These are phyloP conservation scores for Agastache rugosa DNA, from an alignment of 257 asterid species.

Conservation along the genomic window DNA sequence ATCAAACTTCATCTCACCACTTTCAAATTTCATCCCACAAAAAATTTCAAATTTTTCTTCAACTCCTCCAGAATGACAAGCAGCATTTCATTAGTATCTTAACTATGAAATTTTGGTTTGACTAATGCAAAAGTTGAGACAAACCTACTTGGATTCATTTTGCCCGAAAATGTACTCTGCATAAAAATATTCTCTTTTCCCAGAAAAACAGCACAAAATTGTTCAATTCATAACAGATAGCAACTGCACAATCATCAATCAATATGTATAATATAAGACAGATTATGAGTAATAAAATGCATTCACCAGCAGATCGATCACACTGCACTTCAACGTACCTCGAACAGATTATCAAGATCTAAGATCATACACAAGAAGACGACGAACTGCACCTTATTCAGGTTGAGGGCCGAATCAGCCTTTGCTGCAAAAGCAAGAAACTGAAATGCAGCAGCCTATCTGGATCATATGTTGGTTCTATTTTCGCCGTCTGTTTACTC, in stretches of 20 bases:
- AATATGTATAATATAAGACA: slow-evolving; percentile 4
- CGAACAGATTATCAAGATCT: background rate
- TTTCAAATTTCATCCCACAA: no score
- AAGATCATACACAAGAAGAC: slow-evolving; percentile 22
- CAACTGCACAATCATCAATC: slow-evolving; percentile 25
- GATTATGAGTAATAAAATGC: slow-evolving; percentile 6
- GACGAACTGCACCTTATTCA: slow-evolving; percentile 7
- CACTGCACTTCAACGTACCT: slow-evolving; percentile 6
- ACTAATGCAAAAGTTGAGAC: background rate
- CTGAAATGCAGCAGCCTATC: background rate
- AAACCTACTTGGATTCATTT: background rate
- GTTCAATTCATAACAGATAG: background rate
- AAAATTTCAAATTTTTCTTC: no score
- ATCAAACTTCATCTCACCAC: no score
- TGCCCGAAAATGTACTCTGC: background rate
- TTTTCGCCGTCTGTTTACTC: slow-evolving; percentile 64
- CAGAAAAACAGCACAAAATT: background rate
- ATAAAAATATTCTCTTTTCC: background rate
- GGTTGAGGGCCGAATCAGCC: slow-evolving; percentile 1
- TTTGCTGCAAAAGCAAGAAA: background rate
- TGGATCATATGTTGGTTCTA: slow-evolving; percentile 27
- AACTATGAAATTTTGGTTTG: background rate
- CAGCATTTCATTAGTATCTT: background rate
- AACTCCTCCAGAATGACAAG: background rate
- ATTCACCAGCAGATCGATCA: background rate